Evolutionary conservation across 2,329 filamentous ascomycete species (phyloP), one percentile per base, ranked within the genome.

Genomic region (Reticulascus tulasneorum): DNA sequence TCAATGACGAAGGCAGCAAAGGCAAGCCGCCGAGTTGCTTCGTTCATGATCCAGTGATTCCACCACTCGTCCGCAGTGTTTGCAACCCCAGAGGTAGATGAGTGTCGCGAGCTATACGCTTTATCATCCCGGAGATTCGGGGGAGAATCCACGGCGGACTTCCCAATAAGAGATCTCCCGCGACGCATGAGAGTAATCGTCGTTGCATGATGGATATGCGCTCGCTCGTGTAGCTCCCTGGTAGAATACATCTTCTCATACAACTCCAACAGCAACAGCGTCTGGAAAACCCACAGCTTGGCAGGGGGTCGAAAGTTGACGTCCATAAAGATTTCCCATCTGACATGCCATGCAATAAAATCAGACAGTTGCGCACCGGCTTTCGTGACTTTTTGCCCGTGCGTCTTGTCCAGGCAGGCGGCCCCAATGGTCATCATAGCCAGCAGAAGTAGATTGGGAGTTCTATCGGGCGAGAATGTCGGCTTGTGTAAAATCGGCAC

Each of bases 171-270:
- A 3, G 90, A 94, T 50, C 89, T 86, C 6, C 93, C 93, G 50
- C 93, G 79, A 23, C 93, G 83, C 91, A 98, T 97, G 40, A 97
- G 67, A 0, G 90, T 95, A 46, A 98, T 80, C 0, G 90, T 96
- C 0, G 91, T 96, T 11, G 91, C 91, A 56, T 98, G 93, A 53
- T 97, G 91, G 29, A 97, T 95, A 51, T 97, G 91, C 2, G 91
- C 91, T 47, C 93, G 77, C 62, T 98, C 93, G 59, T 98, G 93
- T 21, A 97, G 69, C 40, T 87, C 83, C 46, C 90, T 77, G 1
- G 91, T 95, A 24, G 89, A 93, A 59, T 91, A 97, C 85, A 95
- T 93, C 70, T 98, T 98, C 65, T 98, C 93, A 52, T 94, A 97
- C 1, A 95, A 67, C 58, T 98, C 93, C 10, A 97, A 72, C 6